Evolutionary conservation across 805 yeast species (phyloP).

Genomic region (Scheffersomyces coipomensis): DNA sequence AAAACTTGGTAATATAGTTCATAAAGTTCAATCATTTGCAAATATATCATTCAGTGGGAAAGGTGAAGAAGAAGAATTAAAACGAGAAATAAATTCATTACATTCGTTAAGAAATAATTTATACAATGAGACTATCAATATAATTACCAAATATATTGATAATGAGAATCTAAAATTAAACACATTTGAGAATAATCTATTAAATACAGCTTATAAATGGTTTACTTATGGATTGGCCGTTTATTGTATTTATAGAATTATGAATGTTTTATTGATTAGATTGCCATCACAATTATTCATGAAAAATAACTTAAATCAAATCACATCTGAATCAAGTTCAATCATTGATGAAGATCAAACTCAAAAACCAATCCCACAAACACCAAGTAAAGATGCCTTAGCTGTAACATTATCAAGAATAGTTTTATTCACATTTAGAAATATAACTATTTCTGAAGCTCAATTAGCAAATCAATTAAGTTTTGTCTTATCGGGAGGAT

Average conservation of each 20-base stretch:
- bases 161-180: conserved; percentile 9
- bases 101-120: conserved; percentile 25
- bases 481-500: conserved; percentile 53
- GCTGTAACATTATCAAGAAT: conserved; percentile 48
- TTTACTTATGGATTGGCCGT: conserved; percentile 33
- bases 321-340: neutral
- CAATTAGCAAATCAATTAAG: conserved; percentile 45
- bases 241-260: conserved; percentile 50
- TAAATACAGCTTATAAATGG: conserved; percentile 8
- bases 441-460: conserved; percentile 31
- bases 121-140: conserved; percentile 27
- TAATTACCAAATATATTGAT: conserved; percentile 13
- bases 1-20: conserved; percentile 24
- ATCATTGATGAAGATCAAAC: neutral
- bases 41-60: conserved; percentile 18
- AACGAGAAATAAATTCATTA: conserved; percentile 39
- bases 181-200: conserved; percentile 2
- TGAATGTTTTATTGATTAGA: conserved; percentile 40
- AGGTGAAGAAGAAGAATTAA: conserved; percentile 27
- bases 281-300: conserved; percentile 26
- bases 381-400: conserved; percentile 37
- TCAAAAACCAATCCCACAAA: conserved; percentile 4
- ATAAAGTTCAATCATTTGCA: conserved; percentile 43
- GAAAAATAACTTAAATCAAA: neutral
- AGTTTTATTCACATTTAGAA: conserved; percentile 22